Base-by-base conservation (phyloP, 805 yeast species). In the Millerozyma acaciae region DNA sequence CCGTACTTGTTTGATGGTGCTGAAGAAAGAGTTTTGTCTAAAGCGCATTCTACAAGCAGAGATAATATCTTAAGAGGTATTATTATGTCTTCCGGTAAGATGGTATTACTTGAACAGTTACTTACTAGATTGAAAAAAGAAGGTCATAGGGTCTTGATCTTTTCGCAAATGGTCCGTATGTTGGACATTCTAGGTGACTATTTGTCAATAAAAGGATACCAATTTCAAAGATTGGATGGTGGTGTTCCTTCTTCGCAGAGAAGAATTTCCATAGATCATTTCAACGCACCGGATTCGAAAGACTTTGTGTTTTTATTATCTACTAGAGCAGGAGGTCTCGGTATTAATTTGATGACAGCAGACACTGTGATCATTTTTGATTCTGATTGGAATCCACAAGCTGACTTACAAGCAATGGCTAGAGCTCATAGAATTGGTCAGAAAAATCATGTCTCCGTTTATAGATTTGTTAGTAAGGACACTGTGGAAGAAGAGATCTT, bases 381-480 rank as follows among this genome's bases (percentile, higher is more conserved):
- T 61, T 86, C 96, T 4, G 98, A 93, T 65, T 93, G 98, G 98
- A 93, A 93, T 55, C 98, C 98, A 0, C 98, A 93, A 59, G 98
- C 98, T 0, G 98, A 93, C 71, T 69, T 93, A 50, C 98, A 93
- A 62, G 98, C 98, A 1, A 93, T 93, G 98, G 98, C 98, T 0
- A 79, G 98, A 62, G 98, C 98, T 3, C 99, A 93, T 64, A 80
- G 99, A 69, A 93, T 93, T 55, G 99, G 99, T n/a, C 99, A 93
- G 59, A 93, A 89, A 61, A 88, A 86, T 50, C 98, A 93, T 61
- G 99, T 93, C 22, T 86, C 87, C 79, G 97, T 93, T 12, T 93
- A 93, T 56, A 71, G 99, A 54, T 85, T 93, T 65, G 97, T 93
- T n/a, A 83, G 96, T 38, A 93, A 93, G 51, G 98, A 93, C 51